phyloP scores from a whole-genome alignment of 1,284 basidiomycete genomes.

The Rhodofomes roseus region DNA sequence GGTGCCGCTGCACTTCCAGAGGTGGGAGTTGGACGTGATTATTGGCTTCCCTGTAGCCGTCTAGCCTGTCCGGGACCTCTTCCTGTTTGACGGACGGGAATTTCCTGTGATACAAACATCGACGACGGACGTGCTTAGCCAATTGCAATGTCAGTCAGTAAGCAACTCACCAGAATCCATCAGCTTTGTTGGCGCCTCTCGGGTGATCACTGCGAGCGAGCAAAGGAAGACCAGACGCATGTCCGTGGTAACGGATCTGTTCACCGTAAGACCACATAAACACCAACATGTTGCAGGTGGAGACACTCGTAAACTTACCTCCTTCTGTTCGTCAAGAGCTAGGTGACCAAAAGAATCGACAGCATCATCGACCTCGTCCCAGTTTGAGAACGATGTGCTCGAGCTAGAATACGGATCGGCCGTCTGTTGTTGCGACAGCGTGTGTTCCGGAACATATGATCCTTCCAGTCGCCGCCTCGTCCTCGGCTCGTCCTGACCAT shows the following conservation, averaged over 20 bases:
- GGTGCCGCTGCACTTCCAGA: conserved; percentile 54
- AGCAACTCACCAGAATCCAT: conserved; percentile 63
- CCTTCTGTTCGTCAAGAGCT: conserved; percentile 79
- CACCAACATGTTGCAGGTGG: background rate
- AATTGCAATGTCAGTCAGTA: too few species aligned
- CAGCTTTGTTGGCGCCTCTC: conserved; percentile 50
- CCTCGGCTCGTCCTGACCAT: conserved; percentile 8
- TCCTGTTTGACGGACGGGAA: conserved; percentile 29
- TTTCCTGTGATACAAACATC: conserved; percentile 42
- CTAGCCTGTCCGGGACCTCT: background rate
- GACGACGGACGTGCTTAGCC: too few species aligned
- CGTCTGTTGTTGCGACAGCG: conserved; percentile 16
- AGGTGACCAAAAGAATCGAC: conserved; percentile 70
- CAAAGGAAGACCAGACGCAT: conserved; percentile 73
- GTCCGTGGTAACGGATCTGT: conserved; percentile 74
- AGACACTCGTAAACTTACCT: conserved; percentile 40
- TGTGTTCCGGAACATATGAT: conserved; percentile 20
- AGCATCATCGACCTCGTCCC: conserved; percentile 40
- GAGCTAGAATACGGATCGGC: conserved; percentile 20
- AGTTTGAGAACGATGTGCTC: conserved; percentile 20
- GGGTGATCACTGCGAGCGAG: conserved; percentile 63
- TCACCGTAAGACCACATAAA: background rate
- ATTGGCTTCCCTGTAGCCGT: conserved; percentile 15
- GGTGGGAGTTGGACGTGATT: conserved; percentile 51
- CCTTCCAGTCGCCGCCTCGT: conserved; percentile 22